A percentile compares a stretch with the other conserved stretches of the same genome.
Conservation (phyloP, 2,329 filamentous ascomycete genomes). For the Aplosporella prunicola region DNA sequence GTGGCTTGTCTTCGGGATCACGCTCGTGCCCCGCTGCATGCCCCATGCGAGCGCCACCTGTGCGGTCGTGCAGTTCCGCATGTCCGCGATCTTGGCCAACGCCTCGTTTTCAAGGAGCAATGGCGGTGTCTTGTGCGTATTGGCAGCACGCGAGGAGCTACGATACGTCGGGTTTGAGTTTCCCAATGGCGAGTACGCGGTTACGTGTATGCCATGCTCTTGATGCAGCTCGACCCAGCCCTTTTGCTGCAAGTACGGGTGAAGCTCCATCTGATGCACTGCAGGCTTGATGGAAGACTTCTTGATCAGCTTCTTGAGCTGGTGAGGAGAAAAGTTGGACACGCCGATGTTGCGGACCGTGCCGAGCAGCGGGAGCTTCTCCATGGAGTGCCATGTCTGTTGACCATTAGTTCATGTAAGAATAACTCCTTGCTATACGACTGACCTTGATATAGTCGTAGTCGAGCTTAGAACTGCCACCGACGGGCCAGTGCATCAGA, state of each 20-base stretch:
- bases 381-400: constrained; percentile 58
- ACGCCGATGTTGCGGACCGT: constrained; percentile 64
- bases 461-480: constrained; percentile 6
- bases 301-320: constrained; percentile 41
- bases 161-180: constrained; percentile 41
- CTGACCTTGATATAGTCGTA: constrained; percentile 9
- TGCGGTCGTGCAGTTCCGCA: constrained; percentile 34
- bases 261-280: constrained; percentile 73
- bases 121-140: constrained; percentile 15
- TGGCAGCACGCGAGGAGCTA: constrained; percentile 7
- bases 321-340: constrained; percentile 58
- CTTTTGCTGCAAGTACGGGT: constrained; percentile 57
- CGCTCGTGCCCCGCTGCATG: constrained; percentile 33
- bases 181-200: constrained; percentile 41
- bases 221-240: constrained; percentile 44
- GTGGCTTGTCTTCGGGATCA: constrained; percentile 40
- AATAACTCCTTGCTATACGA: background rate
- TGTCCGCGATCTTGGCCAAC: constrained; percentile 30
- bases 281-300: constrained; percentile 55
- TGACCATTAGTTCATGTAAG: constrained; percentile 4
- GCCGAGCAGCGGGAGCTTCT: constrained; percentile 49
- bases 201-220: constrained; percentile 42
- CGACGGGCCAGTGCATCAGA: constrained; percentile 35
- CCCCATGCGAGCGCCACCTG: constrained; percentile 43
- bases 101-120: constrained; percentile 35